Conservation (phyloP, 352 stramenopile genomes). For the Pythium vanterpoolii region DNA sequence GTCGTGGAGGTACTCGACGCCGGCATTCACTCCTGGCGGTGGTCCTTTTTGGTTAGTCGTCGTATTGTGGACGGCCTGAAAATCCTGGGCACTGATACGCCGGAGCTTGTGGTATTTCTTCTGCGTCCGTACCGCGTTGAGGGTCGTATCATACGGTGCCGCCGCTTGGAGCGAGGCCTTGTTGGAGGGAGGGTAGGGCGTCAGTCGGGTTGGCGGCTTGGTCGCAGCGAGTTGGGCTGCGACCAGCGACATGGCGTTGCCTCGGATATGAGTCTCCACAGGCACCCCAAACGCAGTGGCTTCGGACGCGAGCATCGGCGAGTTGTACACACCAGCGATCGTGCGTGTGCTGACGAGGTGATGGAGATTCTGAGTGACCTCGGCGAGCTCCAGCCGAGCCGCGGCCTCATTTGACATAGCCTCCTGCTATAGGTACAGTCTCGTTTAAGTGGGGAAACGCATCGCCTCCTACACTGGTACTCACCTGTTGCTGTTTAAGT, state of each 20-base stretch:
- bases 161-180: constrained; percentile 51
- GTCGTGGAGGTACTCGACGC: constrained; percentile 53
- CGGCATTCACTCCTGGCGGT: constrained; percentile 47
- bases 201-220: constrained; percentile 37
- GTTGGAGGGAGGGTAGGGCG: constrained; percentile 49
- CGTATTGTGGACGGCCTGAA: constrained; percentile 47
- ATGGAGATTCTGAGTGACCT: constrained; percentile 59
- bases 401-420: constrained; percentile 30
- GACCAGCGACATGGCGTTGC: constrained; percentile 47
- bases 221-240: constrained; percentile 26
- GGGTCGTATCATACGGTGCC: constrained; percentile 35
- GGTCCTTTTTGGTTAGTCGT: constrained; percentile 45
- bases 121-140: constrained; percentile 45
- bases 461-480: neutral
- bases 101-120: constrained; percentile 65
- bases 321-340: constrained; percentile 63
- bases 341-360: constrained; percentile 56
- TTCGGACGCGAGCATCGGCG: constrained; percentile 31
- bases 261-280: constrained; percentile 56
- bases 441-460: too few relatives aligned
- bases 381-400: constrained; percentile 39
- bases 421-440: constrained; percentile 27
- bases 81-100: constrained; percentile 38
- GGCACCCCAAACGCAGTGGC: constrained; percentile 55
- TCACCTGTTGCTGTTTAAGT: constrained; percentile 34